These are phyloP conservation scores for Ophiostoma sp. DNA, from an alignment of 2,329 filamentous ascomycete species.

Conservation along the genomic window DNA sequence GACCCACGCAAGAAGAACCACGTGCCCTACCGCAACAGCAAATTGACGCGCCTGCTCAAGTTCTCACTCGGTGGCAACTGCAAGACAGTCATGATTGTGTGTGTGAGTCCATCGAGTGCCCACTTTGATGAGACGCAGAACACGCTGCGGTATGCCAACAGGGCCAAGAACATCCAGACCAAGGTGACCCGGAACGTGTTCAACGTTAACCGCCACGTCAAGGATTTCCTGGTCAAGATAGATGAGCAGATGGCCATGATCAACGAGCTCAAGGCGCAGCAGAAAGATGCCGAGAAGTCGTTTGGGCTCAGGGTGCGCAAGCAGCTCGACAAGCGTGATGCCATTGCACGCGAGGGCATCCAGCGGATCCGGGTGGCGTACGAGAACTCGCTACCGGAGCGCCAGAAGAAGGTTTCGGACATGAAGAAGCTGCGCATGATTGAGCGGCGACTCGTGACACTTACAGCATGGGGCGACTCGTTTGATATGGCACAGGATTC, in stretches of 20 bases:
- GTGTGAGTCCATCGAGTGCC: slow-evolving; percentile 89
- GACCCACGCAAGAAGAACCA: slow-evolving; percentile 88
- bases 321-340: slow-evolving; percentile 77
- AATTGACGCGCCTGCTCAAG: slow-evolving; percentile 88
- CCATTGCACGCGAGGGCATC: slow-evolving; percentile 69
- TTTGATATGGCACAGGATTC: slow-evolving; percentile 69
- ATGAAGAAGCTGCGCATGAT: slow-evolving; percentile 79
- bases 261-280: slow-evolving; percentile 87
- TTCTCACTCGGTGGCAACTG: slow-evolving; percentile 97
- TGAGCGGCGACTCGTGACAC: slow-evolving; percentile 74
- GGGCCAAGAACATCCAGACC: slow-evolving; percentile 98
- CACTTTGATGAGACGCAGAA: slow-evolving; percentile 99
- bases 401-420: slow-evolving; percentile 69
- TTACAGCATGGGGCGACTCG: slow-evolving; percentile 89
- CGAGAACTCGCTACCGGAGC: slow-evolving; percentile 70
- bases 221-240: slow-evolving; percentile 98
- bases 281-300: slow-evolving; percentile 76
- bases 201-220: slow-evolving; percentile 98
- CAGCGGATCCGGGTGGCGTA: slow-evolving; percentile 75
- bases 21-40: slow-evolving; percentile 95
- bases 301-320: slow-evolving; percentile 89
- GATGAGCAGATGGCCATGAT: slow-evolving; percentile 97
- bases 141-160: slow-evolving; percentile 91
- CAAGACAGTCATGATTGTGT: slow-evolving; percentile 99
- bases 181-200: slow-evolving; percentile 99